Base-by-base conservation (phyloP, 2,329 filamentous ascomycete genomes). In the Stachybotrys chartarum region DNA sequence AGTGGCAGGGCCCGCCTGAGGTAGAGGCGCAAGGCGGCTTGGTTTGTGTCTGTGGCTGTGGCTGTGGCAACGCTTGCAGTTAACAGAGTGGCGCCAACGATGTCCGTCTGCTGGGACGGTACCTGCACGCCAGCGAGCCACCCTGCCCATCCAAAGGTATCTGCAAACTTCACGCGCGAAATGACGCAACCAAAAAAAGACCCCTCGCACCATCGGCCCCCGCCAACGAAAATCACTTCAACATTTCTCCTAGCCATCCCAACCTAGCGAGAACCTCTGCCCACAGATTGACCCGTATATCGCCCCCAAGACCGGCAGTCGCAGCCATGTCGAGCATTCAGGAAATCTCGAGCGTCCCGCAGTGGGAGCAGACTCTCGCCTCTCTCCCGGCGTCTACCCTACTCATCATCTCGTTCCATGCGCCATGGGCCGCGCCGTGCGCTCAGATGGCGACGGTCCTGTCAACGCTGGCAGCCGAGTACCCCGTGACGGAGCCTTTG, bases 381-480 rank as follows among this genome's bases (percentile, higher is more conserved):
- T 79, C 83, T 47, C 79, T 92, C 14, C 82, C 89, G 11, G 68
- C 86, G 2, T 81, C 85, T 16, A 84, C 88, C 16, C 83, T 97
- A 57, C 80, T 93, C 59, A 80, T 97, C 67, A 84, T 96, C 68
- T 97, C 92, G 70, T 99, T 99, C 79, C 89, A 97, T 72, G 91
- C 94, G 18, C 89, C 92, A 61, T 99, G 94, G 94, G 94, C 94
- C 32, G 91, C 91, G 57, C 94, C 94, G 50, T 97, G 94, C 78
- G 86, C 89, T 60, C 91, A 97, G 75, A 97, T 97, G 92, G 84
- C 83, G 63, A 88, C 86, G 52, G 88, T 97, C 63, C 84, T 99
- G 61, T 80, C 83, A 67, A 88, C 91, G 24, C 88, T 99, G 61
- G 92, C 93, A 61, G 84, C 85, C 66, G 91, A 92, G 70, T 96